Evolutionary conservation across 2,329 filamentous ascomycete species (phyloP).

Genomic region (Aspergillus vadensis): DNA sequence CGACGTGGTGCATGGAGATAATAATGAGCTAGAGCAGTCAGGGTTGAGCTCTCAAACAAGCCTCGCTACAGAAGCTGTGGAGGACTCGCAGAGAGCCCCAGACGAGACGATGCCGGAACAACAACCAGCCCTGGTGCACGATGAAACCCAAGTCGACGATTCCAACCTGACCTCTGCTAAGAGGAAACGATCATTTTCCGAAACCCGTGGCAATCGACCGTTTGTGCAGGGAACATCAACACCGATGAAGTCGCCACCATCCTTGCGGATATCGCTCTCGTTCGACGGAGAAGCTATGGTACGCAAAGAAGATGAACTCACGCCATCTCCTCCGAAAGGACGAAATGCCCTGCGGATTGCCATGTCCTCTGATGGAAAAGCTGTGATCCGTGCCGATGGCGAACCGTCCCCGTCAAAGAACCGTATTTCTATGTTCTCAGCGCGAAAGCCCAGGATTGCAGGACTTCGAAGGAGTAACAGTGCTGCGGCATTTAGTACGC

Average conservation of each 20-base stretch:
- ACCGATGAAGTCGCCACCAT: conserved; percentile 37
- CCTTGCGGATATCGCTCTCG: conserved; percentile 44
- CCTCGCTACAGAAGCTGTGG: conserved; percentile 27
- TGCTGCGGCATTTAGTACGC: conserved; percentile 60
- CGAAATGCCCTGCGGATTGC: conserved; percentile 69
- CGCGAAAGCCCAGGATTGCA: conserved; percentile 52
- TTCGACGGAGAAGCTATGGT: conserved; percentile 45
- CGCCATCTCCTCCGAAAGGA: conserved; percentile 44
- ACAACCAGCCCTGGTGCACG: conserved; percentile 14
- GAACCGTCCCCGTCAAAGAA: conserved; percentile 67
- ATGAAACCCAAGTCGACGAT: conserved; percentile 23
- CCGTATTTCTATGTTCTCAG: conserved; percentile 51
- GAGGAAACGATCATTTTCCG: conserved; percentile 39
- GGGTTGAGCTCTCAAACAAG: conserved; percentile 36
- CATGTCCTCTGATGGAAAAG: conserved; percentile 84
- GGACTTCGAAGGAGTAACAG: conserved; percentile 72
- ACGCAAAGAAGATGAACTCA: conserved; percentile 41
- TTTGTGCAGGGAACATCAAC: conserved; percentile 16
- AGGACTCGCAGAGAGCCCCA: conserved; percentile 27
- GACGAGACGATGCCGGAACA: conserved; percentile 24
- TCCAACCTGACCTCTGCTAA: conserved; percentile 27
- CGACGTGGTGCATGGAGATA: conserved; percentile 28
- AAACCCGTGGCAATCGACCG: conserved; percentile 25
- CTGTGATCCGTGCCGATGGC: conserved; percentile 74
- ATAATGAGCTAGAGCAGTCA: conserved; percentile 30